Evolutionary conservation across 306 rosid genomes (phyloP).

Genomic region (Clitoria ternatea): DNA sequence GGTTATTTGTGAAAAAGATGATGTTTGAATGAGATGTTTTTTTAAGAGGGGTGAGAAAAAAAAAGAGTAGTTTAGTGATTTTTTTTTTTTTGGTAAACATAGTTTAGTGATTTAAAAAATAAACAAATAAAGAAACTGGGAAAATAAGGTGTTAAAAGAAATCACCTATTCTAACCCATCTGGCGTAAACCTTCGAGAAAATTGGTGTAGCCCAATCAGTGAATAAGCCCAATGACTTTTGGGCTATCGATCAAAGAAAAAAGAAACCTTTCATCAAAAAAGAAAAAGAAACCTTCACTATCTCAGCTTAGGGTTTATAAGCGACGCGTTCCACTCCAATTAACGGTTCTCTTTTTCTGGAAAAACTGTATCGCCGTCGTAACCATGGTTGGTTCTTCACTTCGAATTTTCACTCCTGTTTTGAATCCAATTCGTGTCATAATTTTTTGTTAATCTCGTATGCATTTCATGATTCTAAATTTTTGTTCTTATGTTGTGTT

Average conservation of each 20-base stretch:
- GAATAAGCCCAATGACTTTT: not conserved
- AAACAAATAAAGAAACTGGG: too few relatives aligned
- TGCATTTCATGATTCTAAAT: not conserved
- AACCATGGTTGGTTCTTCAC: constrained; percentile 30
- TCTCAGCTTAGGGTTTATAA: constrained; percentile 14
- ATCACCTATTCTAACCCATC: too few relatives aligned
- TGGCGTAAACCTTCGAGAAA: not conserved
- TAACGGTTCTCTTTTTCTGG: not conserved
- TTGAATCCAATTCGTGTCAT: not conserved
- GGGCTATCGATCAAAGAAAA: not conserved
- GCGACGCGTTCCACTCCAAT: not conserved
- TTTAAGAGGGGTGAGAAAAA: too few relatives aligned
- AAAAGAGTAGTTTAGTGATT: too few relatives aligned
- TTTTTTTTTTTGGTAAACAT: too few relatives aligned
- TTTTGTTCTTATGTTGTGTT: not conserved
- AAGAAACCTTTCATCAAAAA: too few relatives aligned
- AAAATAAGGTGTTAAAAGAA: too few relatives aligned
- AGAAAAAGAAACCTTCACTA: not conserved
- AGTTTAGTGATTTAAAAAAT: too few relatives aligned
- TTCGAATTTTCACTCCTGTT: not conserved
- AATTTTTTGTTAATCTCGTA: not conserved
- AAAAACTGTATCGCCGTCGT: not conserved
- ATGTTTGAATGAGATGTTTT: too few relatives aligned
- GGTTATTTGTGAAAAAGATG: too few relatives aligned
- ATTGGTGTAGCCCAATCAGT: not conserved